Base-by-base conservation (phyloP, 805 yeast species). In the Yamadazyma paraphyllophila region DNA sequence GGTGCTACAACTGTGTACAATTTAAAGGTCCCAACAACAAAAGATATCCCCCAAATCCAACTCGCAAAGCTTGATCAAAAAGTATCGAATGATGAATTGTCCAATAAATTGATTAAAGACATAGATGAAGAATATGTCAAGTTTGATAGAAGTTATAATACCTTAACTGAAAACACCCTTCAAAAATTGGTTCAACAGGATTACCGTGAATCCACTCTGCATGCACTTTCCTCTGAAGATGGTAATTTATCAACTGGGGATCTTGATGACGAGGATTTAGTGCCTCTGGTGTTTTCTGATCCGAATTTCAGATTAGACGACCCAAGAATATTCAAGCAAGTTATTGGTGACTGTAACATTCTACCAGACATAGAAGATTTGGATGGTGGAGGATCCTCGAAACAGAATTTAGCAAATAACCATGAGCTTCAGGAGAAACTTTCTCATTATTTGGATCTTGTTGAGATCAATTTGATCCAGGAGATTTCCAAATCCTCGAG, bases 401-500 rank as follows among this genome's bases (percentile, higher is more conserved):
- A 62, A 6, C 62, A 64, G 45, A 61, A 53, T 15, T 59, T 79
- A 11, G 72, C 77, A 7, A 74, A 80, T 52, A 78, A 80, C 56
- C 71, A 81, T 8, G 67, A 73, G 16, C 62, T 91, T 13, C 96
- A 85, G 57, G 96, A 89, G 36, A 82, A 81, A 58, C 68, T 92
- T 29, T 86, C 94, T 3, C 82, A 82, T 65, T 89, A 90, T 58
- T 71, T 94, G 45, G 98, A 94, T 60, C 74, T 82, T 0, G 89
- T 92, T 1, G 99, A 92, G 64, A 73, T 87, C 31, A 83, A 85
- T 49, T 67, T 92, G 35, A 85, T 91, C 14, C 74, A 79, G 33
- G 96, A 90, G 62, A 89, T 94, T 27, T 85, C 96, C 3, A 78
- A 80, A 51, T 85, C 96, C 0, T 88, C 97, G 0, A 81, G 82